A percentile compares a stretch with the other conserved stretches of the same genome.
These are phyloP conservation scores for Monosporascus sp. DNA, from an alignment of 2,329 filamentous ascomycete species.

Conservation along the genomic window DNA sequence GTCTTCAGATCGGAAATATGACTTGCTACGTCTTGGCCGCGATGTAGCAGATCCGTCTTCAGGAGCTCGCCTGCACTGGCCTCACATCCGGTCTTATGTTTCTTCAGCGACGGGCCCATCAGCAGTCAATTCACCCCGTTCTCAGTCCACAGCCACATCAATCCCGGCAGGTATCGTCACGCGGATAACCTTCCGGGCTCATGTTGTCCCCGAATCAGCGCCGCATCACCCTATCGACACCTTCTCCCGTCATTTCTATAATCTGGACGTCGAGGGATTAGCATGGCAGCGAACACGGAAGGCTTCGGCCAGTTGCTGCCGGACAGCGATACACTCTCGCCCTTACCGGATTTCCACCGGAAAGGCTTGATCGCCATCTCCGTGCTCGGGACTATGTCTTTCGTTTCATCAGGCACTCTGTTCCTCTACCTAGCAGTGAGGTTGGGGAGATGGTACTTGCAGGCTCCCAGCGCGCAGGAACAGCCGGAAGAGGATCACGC, in stretches of 20 bases:
- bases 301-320: neutral
- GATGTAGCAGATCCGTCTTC: no score
- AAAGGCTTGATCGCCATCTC: slow-evolving; percentile 33
- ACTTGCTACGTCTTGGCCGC: no score
- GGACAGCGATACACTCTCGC: slow-evolving; percentile 23
- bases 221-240: neutral
- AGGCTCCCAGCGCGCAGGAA: slow-evolving; percentile 8
- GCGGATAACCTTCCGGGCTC: neutral
- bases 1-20: no score
- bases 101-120: no score
- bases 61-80: neutral
- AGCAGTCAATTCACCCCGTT: no score
- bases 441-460: slow-evolving; percentile 29
- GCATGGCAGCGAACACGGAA: neutral
- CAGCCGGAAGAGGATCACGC: slow-evolving; percentile 10
- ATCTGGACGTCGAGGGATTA: neutral
- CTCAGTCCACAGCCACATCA: no score
- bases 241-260: neutral
- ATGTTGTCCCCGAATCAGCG: neutral
- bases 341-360: slow-evolving; percentile 28
- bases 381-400: slow-evolving; percentile 31
- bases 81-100: no score
- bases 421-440: slow-evolving; percentile 31
- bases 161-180: no score
- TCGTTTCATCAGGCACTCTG: slow-evolving; percentile 27